phyloP scores from a whole-genome alignment of 2,329 filamentous ascomycete genomes.

The Neonectria magnoliae region DNA sequence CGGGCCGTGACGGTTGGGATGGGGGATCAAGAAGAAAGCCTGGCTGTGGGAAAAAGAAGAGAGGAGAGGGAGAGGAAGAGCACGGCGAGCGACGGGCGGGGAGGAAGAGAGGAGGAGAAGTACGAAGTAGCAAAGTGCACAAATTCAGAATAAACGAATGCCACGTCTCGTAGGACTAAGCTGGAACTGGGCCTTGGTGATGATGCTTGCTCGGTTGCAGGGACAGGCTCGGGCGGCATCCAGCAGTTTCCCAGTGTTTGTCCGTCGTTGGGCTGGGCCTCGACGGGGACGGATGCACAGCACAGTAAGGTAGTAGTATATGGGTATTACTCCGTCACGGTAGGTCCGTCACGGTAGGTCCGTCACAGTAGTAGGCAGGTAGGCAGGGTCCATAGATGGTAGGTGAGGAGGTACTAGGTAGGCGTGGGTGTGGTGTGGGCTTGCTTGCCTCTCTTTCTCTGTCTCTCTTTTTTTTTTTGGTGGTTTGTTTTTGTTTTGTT shows the following conservation, averaged over 20 bases:
- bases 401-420: background rate
- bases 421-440: conserved; percentile 4
- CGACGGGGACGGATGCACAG: conserved; percentile 11
- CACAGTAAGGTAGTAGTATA: background rate
- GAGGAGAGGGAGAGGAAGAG: background rate
- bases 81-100: background rate
- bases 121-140: conserved; percentile 28
- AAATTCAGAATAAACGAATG: conserved; percentile 35
- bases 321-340: background rate
- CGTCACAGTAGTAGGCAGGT: background rate
- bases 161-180: conserved; percentile 42
- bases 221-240: conserved; percentile 40
- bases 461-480: background rate
- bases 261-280: conserved; percentile 19
- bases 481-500: background rate
- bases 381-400: background rate
- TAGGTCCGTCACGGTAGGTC: background rate
- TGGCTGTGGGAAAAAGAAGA: background rate
- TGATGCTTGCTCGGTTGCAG: conserved; percentile 41
- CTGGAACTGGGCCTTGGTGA: conserved; percentile 28
- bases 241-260: conserved; percentile 31
- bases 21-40: background rate
- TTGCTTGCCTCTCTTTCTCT: background rate
- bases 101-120: conserved; percentile 19
- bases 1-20: background rate